phyloP scores from a whole-genome alignment of 1,284 basidiomycete species.

The Moesziomyces parantarcticus region DNA sequence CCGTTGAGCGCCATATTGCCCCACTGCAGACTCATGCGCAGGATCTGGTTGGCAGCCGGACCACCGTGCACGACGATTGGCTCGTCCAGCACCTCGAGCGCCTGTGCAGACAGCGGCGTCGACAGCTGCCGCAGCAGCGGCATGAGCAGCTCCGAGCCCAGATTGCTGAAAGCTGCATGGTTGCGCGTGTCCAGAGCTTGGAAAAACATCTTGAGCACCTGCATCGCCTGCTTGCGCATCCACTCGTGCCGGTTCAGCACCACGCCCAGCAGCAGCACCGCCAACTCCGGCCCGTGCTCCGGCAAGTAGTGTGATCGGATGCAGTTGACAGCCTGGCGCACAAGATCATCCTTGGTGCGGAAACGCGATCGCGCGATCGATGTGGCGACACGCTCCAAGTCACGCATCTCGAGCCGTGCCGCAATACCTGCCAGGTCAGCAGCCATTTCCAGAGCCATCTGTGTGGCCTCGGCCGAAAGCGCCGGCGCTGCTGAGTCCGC shows the following conservation, averaged over 20 bases:
- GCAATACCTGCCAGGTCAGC: slow-evolving; percentile 80
- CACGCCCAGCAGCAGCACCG: slow-evolving; percentile 83
- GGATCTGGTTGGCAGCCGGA: slow-evolving; percentile 81
- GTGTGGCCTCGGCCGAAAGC: slow-evolving; percentile 73
- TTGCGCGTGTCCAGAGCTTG: slow-evolving; percentile 83
- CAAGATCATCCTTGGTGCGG: slow-evolving; percentile 90
- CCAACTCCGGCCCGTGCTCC: slow-evolving; percentile 76
- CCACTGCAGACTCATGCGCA: slow-evolving; percentile 77
- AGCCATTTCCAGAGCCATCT: slow-evolving; percentile 78
- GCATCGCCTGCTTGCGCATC: slow-evolving; percentile 84
- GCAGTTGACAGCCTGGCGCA: slow-evolving; percentile 85
- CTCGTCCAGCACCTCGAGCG: slow-evolving; percentile 90
- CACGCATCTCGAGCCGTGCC: slow-evolving; percentile 77
- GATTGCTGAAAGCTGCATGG: slow-evolving; percentile 74
- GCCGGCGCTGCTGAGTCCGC: slow-evolving; percentile 32
- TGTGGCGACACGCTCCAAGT: slow-evolving; percentile 84
- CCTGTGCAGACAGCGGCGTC: slow-evolving; percentile 83
- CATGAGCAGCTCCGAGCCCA: slow-evolving; percentile 88
- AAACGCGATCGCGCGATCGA: slow-evolving; percentile 89
- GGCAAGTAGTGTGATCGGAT: slow-evolving; percentile 82
- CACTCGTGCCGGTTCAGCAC: slow-evolving; percentile 86
- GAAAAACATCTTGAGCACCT: slow-evolving; percentile 87
- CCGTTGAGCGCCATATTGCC: slow-evolving; percentile 36
- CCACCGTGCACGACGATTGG: slow-evolving; percentile 81
- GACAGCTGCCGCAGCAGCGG: slow-evolving; percentile 86